These are phyloP conservation scores for Xylaria intraflava DNA, from an alignment of 495 filamentous ascomycete species.

Conservation along the genomic window DNA sequence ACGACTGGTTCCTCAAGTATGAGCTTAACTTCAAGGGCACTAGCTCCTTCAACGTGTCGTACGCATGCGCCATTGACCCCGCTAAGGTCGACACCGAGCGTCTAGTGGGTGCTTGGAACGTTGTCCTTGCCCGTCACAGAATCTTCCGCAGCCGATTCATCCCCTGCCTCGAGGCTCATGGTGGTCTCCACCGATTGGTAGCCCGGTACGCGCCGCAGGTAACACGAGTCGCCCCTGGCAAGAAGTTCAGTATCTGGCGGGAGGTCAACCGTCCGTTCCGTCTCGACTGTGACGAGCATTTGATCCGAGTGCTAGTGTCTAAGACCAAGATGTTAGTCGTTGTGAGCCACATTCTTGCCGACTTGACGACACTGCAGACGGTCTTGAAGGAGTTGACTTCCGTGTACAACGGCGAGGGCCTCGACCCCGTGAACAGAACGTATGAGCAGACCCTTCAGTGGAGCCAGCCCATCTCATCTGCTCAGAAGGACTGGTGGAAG, in stretches of 20 bases:
- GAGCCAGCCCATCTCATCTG: not conserved
- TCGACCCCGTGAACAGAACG: not conserved
- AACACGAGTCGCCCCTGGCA: not conserved
- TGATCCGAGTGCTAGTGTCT: conserved; percentile 18
- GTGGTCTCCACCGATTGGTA: not conserved
- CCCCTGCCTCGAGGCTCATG: not conserved
- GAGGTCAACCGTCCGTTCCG: conserved; percentile 18
- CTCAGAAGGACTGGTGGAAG: not conserved
- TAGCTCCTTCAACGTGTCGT: conserved; percentile 23
- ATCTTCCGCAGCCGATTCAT: conserved; percentile 11
- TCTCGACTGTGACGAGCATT: conserved; percentile 4
- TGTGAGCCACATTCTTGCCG: conserved; percentile 26
- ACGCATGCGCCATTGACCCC: conserved; percentile 6
- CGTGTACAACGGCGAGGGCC: conserved; percentile 10
- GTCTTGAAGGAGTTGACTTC: conserved; percentile 18
- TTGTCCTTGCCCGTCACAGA: conserved; percentile 11
- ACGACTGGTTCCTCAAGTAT: conserved; percentile 27
- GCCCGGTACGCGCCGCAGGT: conserved; percentile 5
- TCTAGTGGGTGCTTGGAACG: conserved; percentile 15
- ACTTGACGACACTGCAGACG: conserved; percentile 20
- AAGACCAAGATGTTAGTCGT: conserved; percentile 12
- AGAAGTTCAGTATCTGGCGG: not conserved
- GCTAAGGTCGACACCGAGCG: conserved; percentile 2
- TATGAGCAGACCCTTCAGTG: not conserved
- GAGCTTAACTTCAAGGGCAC: conserved; percentile 3